A percentile compares a stretch with the other conserved stretches of the same genome.
phyloP scores from a whole-genome alignment of 2,329 filamentous ascomycete genomes.

The Ophiosphaerella narmari region DNA sequence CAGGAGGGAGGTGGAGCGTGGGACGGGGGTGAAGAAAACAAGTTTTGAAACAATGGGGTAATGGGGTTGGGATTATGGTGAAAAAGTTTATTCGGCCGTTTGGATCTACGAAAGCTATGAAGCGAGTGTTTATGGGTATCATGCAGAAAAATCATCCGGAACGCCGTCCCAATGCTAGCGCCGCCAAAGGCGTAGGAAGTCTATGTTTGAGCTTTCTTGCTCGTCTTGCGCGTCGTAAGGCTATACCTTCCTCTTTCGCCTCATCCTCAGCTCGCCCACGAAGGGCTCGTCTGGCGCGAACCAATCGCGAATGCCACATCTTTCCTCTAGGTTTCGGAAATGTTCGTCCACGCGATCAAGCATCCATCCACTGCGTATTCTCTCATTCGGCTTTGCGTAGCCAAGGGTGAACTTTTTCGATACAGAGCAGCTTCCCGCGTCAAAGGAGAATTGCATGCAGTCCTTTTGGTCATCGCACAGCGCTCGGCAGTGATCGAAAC shows the following conservation, averaged over 20 bases:
- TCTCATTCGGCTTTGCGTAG: slow-evolving; percentile 34
- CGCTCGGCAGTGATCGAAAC: slow-evolving; percentile 40
- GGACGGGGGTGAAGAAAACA: too few relatives aligned
- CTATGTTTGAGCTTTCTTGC: neutral
- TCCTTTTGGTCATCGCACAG: slow-evolving; percentile 39
- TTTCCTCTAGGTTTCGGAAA: slow-evolving; percentile 36
- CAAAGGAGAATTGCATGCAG: slow-evolving; percentile 44
- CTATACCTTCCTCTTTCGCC: slow-evolving; percentile 13
- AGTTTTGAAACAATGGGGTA: too few relatives aligned
- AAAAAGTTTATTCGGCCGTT: too few relatives aligned
- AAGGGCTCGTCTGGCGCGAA: slow-evolving; percentile 31
- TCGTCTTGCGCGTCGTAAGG: neutral
- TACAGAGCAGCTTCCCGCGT: slow-evolving; percentile 37
- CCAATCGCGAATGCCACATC: slow-evolving; percentile 42
- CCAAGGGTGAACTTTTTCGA: slow-evolving; percentile 38
- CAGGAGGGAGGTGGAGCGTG: too few relatives aligned
- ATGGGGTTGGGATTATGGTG: too few relatives aligned
- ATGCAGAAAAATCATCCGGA: neutral
- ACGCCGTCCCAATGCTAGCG: slow-evolving; percentile 2
- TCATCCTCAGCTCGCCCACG: slow-evolving; percentile 20
- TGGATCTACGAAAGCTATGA: neutral
- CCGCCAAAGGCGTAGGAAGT: slow-evolving; percentile 1
- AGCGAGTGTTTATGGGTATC: slow-evolving; percentile 20
- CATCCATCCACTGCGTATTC: slow-evolving; percentile 43
- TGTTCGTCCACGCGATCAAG: slow-evolving; percentile 41